These are phyloP conservation scores for Tilletia caries DNA, from an alignment of 1,284 basidiomycete species.

Conservation along the genomic window DNA sequence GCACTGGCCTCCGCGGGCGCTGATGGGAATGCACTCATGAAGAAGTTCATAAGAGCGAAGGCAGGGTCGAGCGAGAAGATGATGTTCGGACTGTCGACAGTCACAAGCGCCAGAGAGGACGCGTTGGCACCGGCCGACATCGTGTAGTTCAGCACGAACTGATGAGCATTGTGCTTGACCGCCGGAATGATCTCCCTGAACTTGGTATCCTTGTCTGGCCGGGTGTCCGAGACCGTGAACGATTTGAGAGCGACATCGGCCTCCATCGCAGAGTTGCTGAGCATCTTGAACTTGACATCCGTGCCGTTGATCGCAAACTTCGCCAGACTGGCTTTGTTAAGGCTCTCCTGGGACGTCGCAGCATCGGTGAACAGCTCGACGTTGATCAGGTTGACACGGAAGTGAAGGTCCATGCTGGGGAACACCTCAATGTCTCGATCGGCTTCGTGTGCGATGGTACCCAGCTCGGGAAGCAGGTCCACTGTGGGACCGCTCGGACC, in stretches of 20 bases:
- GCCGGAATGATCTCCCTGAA: constrained; percentile 95
- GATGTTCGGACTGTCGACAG: constrained; percentile 87
- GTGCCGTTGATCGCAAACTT: constrained; percentile 79
- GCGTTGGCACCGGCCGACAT: constrained; percentile 62
- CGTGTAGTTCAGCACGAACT: constrained; percentile 90
- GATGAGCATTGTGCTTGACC: constrained; percentile 81
- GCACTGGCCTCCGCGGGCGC: background rate
- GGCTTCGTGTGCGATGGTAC: constrained; percentile 48
- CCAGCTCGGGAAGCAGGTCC: constrained; percentile 60
- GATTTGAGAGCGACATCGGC: constrained; percentile 83
- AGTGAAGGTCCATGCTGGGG: constrained; percentile 69
- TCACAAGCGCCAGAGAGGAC: constrained; percentile 73
- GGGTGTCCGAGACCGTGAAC: constrained; percentile 85
- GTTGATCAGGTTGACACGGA: constrained; percentile 72
- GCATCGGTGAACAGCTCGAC: constrained; percentile 83
- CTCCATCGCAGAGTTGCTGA: constrained; percentile 79
- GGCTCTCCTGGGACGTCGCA: constrained; percentile 63
- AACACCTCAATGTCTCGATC: constrained; percentile 25
- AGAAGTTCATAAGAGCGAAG: constrained; percentile 81
- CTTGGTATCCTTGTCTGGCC: constrained; percentile 69
- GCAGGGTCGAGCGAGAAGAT: constrained; percentile 92
- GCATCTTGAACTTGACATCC: constrained; percentile 74
- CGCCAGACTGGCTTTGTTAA: constrained; percentile 78
- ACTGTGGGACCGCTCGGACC: constrained; percentile 37
- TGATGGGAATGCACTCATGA: constrained; percentile 64